phyloP scores from a whole-genome alignment of 163 green algal genomes.

The Volvox carteri region DNA sequence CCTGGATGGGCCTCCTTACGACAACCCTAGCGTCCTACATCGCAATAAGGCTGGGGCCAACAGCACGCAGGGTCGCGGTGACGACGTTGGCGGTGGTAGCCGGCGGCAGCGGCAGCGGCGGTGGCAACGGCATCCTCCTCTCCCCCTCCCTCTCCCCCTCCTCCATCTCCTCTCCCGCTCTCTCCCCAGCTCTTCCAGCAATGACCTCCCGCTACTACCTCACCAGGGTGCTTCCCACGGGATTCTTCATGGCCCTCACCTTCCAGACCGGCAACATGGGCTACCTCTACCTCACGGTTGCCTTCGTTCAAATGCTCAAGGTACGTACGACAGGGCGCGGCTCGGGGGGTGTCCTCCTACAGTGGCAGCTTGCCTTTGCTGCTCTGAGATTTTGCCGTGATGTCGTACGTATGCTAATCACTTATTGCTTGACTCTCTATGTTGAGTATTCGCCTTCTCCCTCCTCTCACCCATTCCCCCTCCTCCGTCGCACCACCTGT shows the following conservation, averaged over 20 bases:
- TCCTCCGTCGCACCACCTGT: too few relatives aligned
- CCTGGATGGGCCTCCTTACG: constrained; percentile 58
- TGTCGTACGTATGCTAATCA: too few relatives aligned
- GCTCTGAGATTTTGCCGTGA: too few relatives aligned
- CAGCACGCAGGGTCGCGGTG: too few relatives aligned
- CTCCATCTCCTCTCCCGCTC: background rate
- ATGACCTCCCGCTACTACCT: constrained; percentile 69
- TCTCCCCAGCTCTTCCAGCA: background rate
- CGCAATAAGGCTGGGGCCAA: background rate
- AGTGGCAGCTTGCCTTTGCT: too few relatives aligned
- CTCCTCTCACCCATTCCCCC: too few relatives aligned
- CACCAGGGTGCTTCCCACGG: constrained; percentile 82
- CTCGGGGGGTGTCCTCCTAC: too few relatives aligned
- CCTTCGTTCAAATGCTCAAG: constrained; percentile 81
- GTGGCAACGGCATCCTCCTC: background rate
- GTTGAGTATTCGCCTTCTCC: too few relatives aligned
- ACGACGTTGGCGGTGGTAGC: background rate
- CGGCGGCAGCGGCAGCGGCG: background rate
- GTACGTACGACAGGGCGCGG: too few relatives aligned
- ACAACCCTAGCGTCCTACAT: constrained; percentile 35
- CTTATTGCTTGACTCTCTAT: too few relatives aligned
- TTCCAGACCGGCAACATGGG: constrained; percentile 88
- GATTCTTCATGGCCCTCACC: constrained; percentile 89
- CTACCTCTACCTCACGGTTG: constrained; percentile 89
- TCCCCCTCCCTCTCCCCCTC: background rate